phyloP scores from a whole-genome alignment of 768 basidiomycete genomes.

The Mycena galopus region DNA sequence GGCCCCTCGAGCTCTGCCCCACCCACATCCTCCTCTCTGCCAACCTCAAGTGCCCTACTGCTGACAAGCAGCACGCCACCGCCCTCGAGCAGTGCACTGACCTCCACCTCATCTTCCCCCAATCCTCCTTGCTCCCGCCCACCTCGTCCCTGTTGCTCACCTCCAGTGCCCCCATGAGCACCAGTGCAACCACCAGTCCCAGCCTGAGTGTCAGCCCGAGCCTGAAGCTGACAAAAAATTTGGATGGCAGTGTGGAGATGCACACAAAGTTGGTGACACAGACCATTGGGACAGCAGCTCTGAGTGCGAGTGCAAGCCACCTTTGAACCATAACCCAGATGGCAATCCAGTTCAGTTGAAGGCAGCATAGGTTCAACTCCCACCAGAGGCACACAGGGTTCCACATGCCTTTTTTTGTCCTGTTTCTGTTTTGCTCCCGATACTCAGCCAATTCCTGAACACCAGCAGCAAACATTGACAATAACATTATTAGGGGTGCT shows the following conservation, averaged over 20 bases:
- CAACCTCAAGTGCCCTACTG: background rate
- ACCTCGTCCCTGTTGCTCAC: background rate
- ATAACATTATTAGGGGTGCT: too few species aligned
- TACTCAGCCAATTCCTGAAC: too few species aligned
- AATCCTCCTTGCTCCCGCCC: background rate
- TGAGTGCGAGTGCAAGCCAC: background rate
- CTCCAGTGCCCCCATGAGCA: background rate
- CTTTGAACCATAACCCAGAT: too few species aligned
- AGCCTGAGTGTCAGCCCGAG: background rate
- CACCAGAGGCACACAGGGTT: too few species aligned
- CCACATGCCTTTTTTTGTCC: too few species aligned
- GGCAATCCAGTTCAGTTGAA: too few species aligned
- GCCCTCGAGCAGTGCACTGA: background rate
- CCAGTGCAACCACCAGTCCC: background rate
- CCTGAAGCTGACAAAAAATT: background rate
- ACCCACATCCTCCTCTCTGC: background rate
- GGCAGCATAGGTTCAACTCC: too few species aligned
- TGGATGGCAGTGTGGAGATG: constrained; percentile 6
- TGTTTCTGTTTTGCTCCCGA: too few species aligned
- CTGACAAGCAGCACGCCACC: background rate
- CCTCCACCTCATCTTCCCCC: background rate
- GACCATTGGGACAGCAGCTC: background rate
- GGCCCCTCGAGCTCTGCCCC: background rate
- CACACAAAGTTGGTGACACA: background rate
- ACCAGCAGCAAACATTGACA: too few species aligned